Base-by-base conservation (phyloP, 108 stramenopile species). In the Cylindrotheca closterium region DNA sequence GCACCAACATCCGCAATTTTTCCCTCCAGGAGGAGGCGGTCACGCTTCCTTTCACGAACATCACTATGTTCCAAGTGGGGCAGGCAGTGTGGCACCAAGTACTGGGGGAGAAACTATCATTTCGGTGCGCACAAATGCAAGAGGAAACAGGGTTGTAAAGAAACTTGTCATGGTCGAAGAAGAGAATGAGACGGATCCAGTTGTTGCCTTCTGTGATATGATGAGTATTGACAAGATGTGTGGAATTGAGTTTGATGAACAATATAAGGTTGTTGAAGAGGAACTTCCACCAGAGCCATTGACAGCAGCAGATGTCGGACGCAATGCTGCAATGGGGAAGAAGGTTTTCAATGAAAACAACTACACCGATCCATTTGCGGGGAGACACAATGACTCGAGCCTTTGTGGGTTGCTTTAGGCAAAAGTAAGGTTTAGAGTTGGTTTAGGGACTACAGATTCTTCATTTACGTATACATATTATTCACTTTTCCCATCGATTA, bases 151-250 rank as follows among this genome's bases (percentile, higher is more conserved):
- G 37, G 55, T 30, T 29, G 46, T 48, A 15, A 37, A 25, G 24
- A 25, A 47, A 15, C 46, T 37, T 25, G 60, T 21, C 17, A 24
- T 17, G 7, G 34, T 24, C 7, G 19, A n/a, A 21, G 21, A 47
- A 17, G 25, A 22, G 4, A 28, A 22, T 23, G 60, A 61, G 27
- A 18, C 23, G 3, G 47, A 61, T 28, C 23, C 24, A 28, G 42
- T 61, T 25, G 60, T 61, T 1, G 26, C 12, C 24, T 18, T 61
- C 5, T 61, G 21, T 28, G 60, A 61, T 23, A 37, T 27, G 7
- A 37, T 61, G 12, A 37, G 47, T 25, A 61, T 61, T 26, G 60
- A 61, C 47, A 61, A 61, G 24, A 25, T 47, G 26, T 61, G 60
- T 29, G 60, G 60, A 27, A 8, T 61, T 8, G 26, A 61, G 3